phyloP scores from a whole-genome alignment of 306 rosid species.

The Acacia melanoxylon region DNA sequence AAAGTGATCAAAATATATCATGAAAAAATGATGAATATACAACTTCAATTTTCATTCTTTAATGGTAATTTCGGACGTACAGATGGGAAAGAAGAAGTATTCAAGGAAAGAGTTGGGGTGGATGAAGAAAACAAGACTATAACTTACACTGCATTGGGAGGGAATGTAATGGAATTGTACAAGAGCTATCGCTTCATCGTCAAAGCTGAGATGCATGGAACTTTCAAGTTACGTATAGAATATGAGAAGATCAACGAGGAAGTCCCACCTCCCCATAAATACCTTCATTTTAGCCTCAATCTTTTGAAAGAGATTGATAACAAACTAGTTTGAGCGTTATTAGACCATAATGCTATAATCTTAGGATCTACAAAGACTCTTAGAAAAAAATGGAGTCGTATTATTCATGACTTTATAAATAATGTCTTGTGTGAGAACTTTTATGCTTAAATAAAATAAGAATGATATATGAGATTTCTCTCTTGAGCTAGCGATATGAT shows the following conservation, averaged over 20 bases:
- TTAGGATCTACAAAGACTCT: too few relatives aligned
- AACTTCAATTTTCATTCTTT: neutral
- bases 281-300: neutral
- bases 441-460: neutral
- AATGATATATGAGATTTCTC: neutral
- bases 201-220: neutral
- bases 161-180: neutral
- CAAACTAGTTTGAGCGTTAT: neutral
- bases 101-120: conserved; percentile 6
- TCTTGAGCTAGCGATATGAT: neutral
- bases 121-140: neutral
- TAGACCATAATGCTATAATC: neutral
- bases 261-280: conserved; percentile 2
- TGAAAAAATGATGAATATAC: neutral
- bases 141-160: neutral
- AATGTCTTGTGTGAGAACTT: neutral
- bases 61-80: neutral
- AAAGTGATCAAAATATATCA: neutral
- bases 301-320: neutral
- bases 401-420: neutral
- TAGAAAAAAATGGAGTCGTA: too few relatives aligned
- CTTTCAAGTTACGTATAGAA: neutral
- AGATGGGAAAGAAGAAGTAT: neutral
- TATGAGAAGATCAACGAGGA: neutral
- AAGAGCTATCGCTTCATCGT: neutral